Percentiles rank a stretch among this genome's conserved stretches.
Conservation (phyloP, 2,329 filamentous ascomycete species). For the Colletotrichum simmondsii region DNA sequence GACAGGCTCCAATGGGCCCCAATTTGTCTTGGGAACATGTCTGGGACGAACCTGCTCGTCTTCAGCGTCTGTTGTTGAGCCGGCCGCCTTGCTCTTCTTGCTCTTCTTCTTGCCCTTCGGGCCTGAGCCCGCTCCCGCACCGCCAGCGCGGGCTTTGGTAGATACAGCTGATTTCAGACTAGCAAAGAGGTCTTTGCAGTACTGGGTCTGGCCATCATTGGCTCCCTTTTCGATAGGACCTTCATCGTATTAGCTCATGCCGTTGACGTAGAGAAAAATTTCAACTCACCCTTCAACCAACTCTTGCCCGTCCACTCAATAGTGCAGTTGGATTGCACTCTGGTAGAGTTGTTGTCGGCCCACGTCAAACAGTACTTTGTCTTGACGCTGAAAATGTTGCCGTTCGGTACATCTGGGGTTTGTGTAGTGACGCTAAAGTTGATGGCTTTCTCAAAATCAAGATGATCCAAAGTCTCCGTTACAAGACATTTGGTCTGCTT, state of each 20-base stretch:
- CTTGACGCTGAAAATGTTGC: slow-evolving; percentile 90
- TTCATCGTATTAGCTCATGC: slow-evolving; percentile 53
- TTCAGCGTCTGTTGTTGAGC: slow-evolving; percentile 54
- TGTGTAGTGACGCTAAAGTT: slow-evolving; percentile 86
- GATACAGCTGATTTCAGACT: slow-evolving; percentile 79
- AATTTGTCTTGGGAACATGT: slow-evolving; percentile 61
- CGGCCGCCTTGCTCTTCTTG: slow-evolving; percentile 61
- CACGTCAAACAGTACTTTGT: slow-evolving; percentile 95
- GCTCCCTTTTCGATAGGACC: slow-evolving; percentile 96
- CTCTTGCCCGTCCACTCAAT: slow-evolving; percentile 98
- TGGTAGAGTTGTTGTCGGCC: slow-evolving; percentile 87
- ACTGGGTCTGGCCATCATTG: slow-evolving; percentile 86
- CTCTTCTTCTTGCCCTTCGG: slow-evolving; percentile 72
- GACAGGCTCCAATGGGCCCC: slow-evolving; percentile 86
- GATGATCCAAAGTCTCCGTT: slow-evolving; percentile 82
- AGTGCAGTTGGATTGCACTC: slow-evolving; percentile 86
- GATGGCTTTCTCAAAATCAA: slow-evolving; percentile 89
- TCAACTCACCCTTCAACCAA: slow-evolving; percentile 86
- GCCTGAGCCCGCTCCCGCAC: slow-evolving; percentile 54
- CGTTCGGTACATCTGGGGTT: slow-evolving; percentile 94
- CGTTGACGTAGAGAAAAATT: not conserved
- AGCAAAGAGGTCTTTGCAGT: slow-evolving; percentile 83
- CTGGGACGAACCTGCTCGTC: slow-evolving; percentile 53
- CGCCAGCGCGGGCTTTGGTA: slow-evolving; percentile 66
- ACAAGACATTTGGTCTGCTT: slow-evolving; percentile 96